These are phyloP conservation scores for Penicillium sp. DNA, from an alignment of 2,329 filamentous ascomycete genomes.

Conservation along the genomic window DNA sequence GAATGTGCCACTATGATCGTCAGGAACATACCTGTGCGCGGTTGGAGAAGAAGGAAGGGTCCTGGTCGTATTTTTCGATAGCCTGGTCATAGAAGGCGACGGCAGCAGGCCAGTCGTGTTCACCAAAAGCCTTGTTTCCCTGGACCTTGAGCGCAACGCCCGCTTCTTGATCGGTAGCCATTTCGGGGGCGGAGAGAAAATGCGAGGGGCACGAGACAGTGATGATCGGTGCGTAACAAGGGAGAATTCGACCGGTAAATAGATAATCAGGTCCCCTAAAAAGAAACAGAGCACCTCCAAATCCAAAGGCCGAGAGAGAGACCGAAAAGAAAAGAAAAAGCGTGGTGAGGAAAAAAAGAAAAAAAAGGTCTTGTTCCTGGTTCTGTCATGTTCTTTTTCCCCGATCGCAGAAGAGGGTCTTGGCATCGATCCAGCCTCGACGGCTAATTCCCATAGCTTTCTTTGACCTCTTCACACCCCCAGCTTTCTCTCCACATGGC, in stretches of 20 bases:
- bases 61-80: conserved; percentile 77
- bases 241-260: neutral
- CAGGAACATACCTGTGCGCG: conserved; percentile 75
- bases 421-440: conserved; percentile 35
- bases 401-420: conserved; percentile 29
- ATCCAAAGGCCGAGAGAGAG: conserved; percentile 6
- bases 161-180: conserved; percentile 58
- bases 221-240: conserved; percentile 18
- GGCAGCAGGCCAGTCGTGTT: conserved; percentile 82
- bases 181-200: conserved; percentile 24
- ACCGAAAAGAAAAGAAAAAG: neutral
- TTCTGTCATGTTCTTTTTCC: conserved; percentile 24
- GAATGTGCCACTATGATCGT: conserved; percentile 17
- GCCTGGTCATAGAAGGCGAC: conserved; percentile 84
- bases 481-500: conserved; percentile 35
- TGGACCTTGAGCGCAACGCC: conserved; percentile 86
- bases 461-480: conserved; percentile 3
- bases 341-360: conserved; percentile 9
- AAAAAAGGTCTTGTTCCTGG: conserved; percentile 14
- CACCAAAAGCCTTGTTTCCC: conserved; percentile 89
- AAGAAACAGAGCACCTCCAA: conserved; percentile 1
- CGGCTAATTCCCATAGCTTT: conserved; percentile 10
- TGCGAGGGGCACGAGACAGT: conserved; percentile 29
- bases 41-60: conserved; percentile 92
- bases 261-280: conserved; percentile 7